Percentiles rank a stretch among this genome's conserved stretches.
Evolutionary conservation across 1,139 yeast species (phyloP).

Genomic region (Pichia sp.): DNA sequence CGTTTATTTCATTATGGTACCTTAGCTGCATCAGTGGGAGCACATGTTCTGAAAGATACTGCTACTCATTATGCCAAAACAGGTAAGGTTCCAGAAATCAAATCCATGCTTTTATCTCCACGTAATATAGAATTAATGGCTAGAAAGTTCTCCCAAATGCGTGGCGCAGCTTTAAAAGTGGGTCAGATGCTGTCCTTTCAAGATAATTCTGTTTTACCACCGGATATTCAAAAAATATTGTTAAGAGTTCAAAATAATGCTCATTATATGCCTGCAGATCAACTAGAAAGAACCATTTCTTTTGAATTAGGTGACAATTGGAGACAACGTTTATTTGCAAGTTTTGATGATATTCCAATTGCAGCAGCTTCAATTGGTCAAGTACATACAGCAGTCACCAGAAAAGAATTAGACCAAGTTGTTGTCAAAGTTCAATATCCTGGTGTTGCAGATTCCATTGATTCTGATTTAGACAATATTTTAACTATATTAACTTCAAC

Average conservation of each 20-base stretch:
- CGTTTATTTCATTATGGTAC: slow-evolving; percentile 90
- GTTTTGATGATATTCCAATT: slow-evolving; percentile 82
- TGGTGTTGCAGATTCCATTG: slow-evolving; percentile 92
- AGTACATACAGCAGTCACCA: slow-evolving; percentile 79
- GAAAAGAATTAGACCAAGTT: slow-evolving; percentile 45
- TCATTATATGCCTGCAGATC: slow-evolving; percentile 93
- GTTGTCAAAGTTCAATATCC: slow-evolving; percentile 98
- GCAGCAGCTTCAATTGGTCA: slow-evolving; percentile 99
- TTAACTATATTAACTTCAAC: slow-evolving; percentile 81
- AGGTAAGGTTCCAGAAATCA: slow-evolving; percentile 46
- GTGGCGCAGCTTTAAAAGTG: slow-evolving; percentile 95
- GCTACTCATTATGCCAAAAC: slow-evolving; percentile 56
- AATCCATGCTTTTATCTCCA: slow-evolving; percentile 66
- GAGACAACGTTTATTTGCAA: slow-evolving; percentile 60
- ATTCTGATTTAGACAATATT: slow-evolving; percentile 84
- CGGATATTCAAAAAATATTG: slow-evolving; percentile 74
- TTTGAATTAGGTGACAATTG: slow-evolving; percentile 73
- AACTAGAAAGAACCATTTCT: slow-evolving; percentile 70
- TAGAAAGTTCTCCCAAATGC: slow-evolving; percentile 81
- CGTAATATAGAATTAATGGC: slow-evolving; percentile 85
- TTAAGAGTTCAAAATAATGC: slow-evolving; percentile 89
- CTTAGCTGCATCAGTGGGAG: slow-evolving; percentile 85
- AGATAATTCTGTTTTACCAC: slow-evolving; percentile 77
- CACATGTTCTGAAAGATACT: slow-evolving; percentile 79
- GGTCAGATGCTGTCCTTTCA: slow-evolving; percentile 96